Conservation (phyloP, 495 filamentous ascomycete species). For the Oleoguttula mirabilis region DNA sequence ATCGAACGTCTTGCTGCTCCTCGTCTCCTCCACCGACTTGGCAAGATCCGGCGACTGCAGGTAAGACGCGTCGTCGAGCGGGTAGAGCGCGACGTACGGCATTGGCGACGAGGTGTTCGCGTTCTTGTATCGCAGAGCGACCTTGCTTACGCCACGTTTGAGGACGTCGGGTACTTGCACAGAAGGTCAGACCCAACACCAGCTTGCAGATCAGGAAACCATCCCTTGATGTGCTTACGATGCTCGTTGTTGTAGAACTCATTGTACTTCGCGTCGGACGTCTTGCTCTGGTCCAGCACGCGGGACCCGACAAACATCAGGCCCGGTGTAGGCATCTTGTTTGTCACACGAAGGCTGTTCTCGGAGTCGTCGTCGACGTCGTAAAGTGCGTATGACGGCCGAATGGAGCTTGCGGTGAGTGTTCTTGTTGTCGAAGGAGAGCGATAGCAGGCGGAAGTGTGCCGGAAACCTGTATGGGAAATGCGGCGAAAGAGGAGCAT, state of each 20-base stretch:
- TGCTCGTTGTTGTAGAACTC: conserved; percentile 20
- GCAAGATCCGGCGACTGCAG: neutral
- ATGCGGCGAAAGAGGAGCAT: too few species aligned
- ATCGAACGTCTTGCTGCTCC: conserved; percentile 6
- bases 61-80: conserved; percentile 4
- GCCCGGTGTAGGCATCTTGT: conserved; percentile 10
- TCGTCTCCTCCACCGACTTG: neutral
- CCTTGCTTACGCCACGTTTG: neutral
- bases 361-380: neutral
- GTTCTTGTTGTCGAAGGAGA: too few species aligned
- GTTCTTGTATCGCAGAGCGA: conserved; percentile 19
- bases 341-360: neutral
- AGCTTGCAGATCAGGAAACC: too few species aligned
- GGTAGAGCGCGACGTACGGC: conserved; percentile 20
- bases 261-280: conserved; percentile 16
- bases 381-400: neutral
- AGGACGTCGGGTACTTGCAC: neutral
- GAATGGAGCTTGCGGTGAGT: too few species aligned
- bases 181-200: too few species aligned
- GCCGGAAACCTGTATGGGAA: too few species aligned
- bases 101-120: neutral
- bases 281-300: conserved; percentile 3
- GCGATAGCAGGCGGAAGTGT: too few species aligned
- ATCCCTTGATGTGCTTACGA: conserved; percentile 8
- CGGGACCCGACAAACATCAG: conserved; percentile 15